These are phyloP conservation scores for Ploettnerulaceae sp. DNA, from an alignment of 2,329 filamentous ascomycete species.

Conservation along the genomic window DNA sequence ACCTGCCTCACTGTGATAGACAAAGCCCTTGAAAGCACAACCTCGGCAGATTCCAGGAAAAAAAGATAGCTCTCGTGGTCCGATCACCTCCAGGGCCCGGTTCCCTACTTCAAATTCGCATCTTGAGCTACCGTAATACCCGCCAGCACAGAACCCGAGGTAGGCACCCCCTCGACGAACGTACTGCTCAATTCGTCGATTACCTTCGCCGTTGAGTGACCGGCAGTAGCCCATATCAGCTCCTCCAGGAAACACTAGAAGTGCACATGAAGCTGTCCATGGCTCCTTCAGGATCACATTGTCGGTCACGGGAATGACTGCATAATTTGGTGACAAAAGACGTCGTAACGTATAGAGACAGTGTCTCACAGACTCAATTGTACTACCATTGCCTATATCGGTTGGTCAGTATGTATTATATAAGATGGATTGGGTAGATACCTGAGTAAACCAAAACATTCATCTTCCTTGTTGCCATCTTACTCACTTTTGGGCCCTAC, in stretches of 20 bases:
- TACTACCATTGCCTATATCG: constrained; percentile 70
- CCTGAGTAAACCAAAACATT: constrained; percentile 94
- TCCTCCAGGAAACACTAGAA: constrained; percentile 88
- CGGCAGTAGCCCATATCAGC: constrained; percentile 92
- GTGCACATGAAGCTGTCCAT: constrained; percentile 79
- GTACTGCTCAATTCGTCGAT: constrained; percentile 76
- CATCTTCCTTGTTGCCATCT: constrained; percentile 63
- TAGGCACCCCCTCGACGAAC: constrained; percentile 82
- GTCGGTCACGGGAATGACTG: constrained; percentile 79
- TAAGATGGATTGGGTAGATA: constrained; percentile 36
- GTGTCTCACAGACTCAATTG: constrained; percentile 82
- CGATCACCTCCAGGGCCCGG: constrained; percentile 75
- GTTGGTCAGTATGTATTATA: neutral
- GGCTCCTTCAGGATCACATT: constrained; percentile 82
- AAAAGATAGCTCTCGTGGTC: constrained; percentile 78
- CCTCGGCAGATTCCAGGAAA: constrained; percentile 84
- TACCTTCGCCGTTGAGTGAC: constrained; percentile 81
- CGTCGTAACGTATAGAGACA: constrained; percentile 82
- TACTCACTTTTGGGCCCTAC: constrained; percentile 1
- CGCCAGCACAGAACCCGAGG: constrained; percentile 89
- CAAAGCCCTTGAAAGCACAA: constrained; percentile 81
- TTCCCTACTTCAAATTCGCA: constrained; percentile 94
- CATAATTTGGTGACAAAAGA: constrained; percentile 84
- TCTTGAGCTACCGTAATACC: constrained; percentile 75
- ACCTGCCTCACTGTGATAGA: constrained; percentile 82